Conservation (phyloP, 805 yeast genomes). For the Candida alai region DNA sequence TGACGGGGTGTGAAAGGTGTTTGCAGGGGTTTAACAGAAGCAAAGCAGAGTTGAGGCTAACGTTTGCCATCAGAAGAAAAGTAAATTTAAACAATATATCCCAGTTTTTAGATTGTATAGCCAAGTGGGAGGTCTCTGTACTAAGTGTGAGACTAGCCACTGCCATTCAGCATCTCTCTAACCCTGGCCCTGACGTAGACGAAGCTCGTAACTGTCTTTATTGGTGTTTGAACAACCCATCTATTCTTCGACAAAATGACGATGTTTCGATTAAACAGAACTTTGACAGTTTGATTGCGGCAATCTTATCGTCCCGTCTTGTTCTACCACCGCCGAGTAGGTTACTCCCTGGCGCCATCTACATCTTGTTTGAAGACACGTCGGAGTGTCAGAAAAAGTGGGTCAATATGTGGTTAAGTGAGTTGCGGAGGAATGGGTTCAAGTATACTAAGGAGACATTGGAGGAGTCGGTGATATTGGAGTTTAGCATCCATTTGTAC, state of each 20-base stretch:
- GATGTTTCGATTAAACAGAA: not conserved
- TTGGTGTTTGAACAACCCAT: constrained; percentile 10
- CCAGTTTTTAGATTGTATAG: constrained; percentile 27
- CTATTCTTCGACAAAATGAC: constrained; percentile 1
- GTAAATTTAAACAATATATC: constrained; percentile 30
- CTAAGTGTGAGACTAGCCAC: constrained; percentile 16
- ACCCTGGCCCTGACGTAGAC: not conserved
- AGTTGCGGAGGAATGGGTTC: not conserved
- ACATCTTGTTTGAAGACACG: constrained; percentile 53
- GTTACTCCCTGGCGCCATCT: constrained; percentile 48
- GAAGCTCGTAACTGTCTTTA: not conserved
- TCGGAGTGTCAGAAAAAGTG: constrained; percentile 43
- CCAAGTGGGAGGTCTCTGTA: constrained; percentile 33
- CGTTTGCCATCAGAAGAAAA: constrained; percentile 48
- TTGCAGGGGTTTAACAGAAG: constrained; percentile 50
- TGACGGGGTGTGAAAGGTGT: constrained; percentile 53
- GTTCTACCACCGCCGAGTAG: constrained; percentile 6
- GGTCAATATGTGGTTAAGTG: constrained; percentile 28
- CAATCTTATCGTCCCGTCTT: not conserved
- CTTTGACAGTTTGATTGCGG: constrained; percentile 3
- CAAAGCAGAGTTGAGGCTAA: constrained; percentile 47
- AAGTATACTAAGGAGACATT: constrained; percentile 7
- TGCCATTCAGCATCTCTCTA: not conserved
- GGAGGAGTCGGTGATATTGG: constrained; percentile 44
- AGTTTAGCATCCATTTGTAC: constrained; percentile 48